Percentiles rank a stretch among this genome's conserved stretches.
These are phyloP conservation scores for Xylaria polymorpha DNA, from an alignment of 2,329 filamentous ascomycete species.

Conservation along the genomic window DNA sequence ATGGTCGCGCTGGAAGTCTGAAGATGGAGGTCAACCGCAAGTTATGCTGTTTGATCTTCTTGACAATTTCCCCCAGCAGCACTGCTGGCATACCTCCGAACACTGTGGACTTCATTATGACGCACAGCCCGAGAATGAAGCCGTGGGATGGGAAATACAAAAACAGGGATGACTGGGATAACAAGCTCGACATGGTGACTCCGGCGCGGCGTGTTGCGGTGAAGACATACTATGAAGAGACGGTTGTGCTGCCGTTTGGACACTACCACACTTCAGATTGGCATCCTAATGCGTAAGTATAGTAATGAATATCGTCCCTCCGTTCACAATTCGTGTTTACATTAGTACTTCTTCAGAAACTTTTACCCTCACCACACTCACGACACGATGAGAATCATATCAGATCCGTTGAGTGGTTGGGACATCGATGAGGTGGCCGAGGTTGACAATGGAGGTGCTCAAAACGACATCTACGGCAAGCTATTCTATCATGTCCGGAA, in stretches of 20 bases:
- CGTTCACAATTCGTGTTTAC: background rate
- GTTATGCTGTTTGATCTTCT: background rate
- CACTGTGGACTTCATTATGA: background rate
- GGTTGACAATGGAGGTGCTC: background rate
- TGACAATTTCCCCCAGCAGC: background rate
- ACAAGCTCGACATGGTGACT: background rate
- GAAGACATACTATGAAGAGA: conserved; percentile 2
- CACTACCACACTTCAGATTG: background rate
- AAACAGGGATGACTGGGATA: background rate
- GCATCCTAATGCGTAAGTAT: background rate
- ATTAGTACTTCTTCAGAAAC: background rate
- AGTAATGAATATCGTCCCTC: background rate
- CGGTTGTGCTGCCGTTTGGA: background rate
- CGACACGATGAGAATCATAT: background rate
- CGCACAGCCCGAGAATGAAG: background rate
- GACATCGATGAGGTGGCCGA: background rate
- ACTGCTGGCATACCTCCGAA: background rate
- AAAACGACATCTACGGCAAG: background rate
- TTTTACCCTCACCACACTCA: too few relatives aligned
- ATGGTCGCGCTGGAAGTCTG: background rate
- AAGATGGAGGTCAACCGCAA: background rate
- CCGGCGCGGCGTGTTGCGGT: background rate
- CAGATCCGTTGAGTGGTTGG: background rate
- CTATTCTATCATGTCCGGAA: background rate
- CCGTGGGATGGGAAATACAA: background rate